phyloP scores from a whole-genome alignment of 441 rosid genomes.

The Adansonia rubrostipa region DNA sequence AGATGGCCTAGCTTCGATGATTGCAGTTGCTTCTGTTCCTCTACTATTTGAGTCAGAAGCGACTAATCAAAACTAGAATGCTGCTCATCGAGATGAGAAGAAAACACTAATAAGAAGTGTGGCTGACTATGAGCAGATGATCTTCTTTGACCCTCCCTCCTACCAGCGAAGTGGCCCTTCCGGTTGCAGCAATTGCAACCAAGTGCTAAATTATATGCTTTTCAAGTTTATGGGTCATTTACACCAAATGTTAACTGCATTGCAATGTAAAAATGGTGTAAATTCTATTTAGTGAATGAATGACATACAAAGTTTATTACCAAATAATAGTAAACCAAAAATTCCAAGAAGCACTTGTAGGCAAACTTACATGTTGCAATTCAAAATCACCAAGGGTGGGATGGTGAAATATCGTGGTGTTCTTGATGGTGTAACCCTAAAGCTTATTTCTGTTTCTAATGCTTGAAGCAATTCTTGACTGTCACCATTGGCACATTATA shows the following conservation, averaged over 20 bases:
- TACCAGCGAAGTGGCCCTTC: conserved; percentile 43
- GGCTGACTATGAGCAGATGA: conserved; percentile 46
- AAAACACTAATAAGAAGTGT: conserved; percentile 41
- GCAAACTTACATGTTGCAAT: conserved; percentile 44
- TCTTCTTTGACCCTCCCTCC: conserved; percentile 47
- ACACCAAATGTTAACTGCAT: conserved; percentile 51
- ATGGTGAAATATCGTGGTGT: conserved; percentile 49
- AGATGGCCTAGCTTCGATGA: conserved; percentile 34
- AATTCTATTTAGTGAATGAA: background rate
- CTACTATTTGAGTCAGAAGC: conserved; percentile 29
- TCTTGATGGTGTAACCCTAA: conserved; percentile 40
- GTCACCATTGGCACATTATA: conserved; percentile 21
- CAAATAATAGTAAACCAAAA: background rate
- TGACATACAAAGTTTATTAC: background rate
- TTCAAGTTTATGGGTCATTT: conserved; percentile 48
- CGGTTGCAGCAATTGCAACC: conserved; percentile 53
- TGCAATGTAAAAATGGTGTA: background rate
- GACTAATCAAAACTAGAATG: conserved; percentile 41
- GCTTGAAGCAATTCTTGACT: conserved; percentile 58
- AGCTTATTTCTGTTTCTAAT: conserved; percentile 47
- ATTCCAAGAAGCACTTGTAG: background rate
- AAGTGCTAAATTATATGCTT: conserved; percentile 53
- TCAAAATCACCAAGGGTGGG: conserved; percentile 50
- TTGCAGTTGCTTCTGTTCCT: conserved; percentile 34
- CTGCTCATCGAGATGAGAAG: conserved; percentile 42